These are phyloP conservation scores for Nicotiana sylvestris DNA, from an alignment of 257 asterid genomes.

Conservation along the genomic window DNA sequence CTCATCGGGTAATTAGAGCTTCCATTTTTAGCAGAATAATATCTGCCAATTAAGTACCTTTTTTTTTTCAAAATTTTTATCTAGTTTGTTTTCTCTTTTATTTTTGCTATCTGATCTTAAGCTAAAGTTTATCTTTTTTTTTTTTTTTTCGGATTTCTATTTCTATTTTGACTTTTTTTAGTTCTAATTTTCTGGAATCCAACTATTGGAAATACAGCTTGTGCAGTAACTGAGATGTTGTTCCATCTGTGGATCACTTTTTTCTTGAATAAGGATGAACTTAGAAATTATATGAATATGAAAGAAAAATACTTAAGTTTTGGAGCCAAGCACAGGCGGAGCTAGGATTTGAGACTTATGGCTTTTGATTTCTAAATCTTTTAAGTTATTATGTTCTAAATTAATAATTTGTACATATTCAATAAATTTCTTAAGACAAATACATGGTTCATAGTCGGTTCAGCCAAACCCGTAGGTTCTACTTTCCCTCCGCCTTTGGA, in stretches of 20 bases:
- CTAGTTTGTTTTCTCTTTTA: background rate
- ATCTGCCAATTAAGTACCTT: background rate
- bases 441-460: too few species aligned
- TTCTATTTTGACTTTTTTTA: background rate
- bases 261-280: background rate
- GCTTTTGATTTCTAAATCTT: too few species aligned
- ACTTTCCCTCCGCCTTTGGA: background rate
- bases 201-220: background rate
- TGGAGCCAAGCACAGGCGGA: background rate
- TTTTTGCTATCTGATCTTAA: background rate
- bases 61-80: background rate
- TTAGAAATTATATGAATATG: background rate
- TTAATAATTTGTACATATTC: too few species aligned
- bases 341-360: too few species aligned
- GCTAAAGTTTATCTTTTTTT: background rate
- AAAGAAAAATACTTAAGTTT: background rate
- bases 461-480: too few species aligned
- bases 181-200: background rate
- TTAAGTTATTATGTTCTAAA: too few species aligned
- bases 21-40: background rate
- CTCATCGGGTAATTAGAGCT: slow-evolving; percentile 61
- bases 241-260: background rate
- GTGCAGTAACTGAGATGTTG: background rate
- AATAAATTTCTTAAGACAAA: too few species aligned
- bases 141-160: background rate